phyloP scores from a whole-genome alignment of 441 rosid genomes.

The Capsella rubella region DNA sequence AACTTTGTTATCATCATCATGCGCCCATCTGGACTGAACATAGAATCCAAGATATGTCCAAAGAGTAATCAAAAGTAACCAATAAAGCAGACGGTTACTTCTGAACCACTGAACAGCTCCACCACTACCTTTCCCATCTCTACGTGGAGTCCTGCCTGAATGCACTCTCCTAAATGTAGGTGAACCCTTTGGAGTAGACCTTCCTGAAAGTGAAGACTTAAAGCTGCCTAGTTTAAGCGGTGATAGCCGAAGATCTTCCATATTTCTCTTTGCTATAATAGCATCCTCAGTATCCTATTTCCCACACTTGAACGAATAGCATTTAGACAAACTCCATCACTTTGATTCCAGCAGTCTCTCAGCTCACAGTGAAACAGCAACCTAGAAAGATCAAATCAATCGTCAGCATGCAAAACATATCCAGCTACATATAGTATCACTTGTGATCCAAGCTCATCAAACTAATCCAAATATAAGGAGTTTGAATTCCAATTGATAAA shows the following conservation, averaged over 20 bases:
- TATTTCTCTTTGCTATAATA: conserved; percentile 38
- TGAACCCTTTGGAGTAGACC: conserved; percentile 74
- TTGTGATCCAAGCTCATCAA: not conserved
- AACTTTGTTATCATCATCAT: conserved; percentile 71
- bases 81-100: conserved; percentile 70
- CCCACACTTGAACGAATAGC: not conserved
- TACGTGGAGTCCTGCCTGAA: conserved; percentile 80
- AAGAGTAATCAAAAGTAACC: conserved; percentile 91
- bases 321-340: conserved; percentile 5
- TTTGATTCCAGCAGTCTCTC: not conserved
- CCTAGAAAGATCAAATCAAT: conserved; percentile 20
- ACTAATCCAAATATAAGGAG: no score
- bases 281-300: conserved; percentile 28
- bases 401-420: conserved; percentile 25
- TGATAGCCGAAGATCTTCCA: conserved; percentile 62
- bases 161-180: conserved; percentile 66
- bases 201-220: conserved; percentile 77
- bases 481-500: no score
- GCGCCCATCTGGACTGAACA: conserved; percentile 98
- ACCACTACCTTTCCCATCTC: conserved; percentile 72
- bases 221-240: conserved; percentile 65
- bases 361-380: conserved; percentile 14
- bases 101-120: conserved; percentile 76
- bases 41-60: conserved; percentile 96
- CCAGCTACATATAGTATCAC: not conserved